Base-by-base conservation (phyloP, 208 protist species). In the Acanthamoeba triangularis region DNA sequence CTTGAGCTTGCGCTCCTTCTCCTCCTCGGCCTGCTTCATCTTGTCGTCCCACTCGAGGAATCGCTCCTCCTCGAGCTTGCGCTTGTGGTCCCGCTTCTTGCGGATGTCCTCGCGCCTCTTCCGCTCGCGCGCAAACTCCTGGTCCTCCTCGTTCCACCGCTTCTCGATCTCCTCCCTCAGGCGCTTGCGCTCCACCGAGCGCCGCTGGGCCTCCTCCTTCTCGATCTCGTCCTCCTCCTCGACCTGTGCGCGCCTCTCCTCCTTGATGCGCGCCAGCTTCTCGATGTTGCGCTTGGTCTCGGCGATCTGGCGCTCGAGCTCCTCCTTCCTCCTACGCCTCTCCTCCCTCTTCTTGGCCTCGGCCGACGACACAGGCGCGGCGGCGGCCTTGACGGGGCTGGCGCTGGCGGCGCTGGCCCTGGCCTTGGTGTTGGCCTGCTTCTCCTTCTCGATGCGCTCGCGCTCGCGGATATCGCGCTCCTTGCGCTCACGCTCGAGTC, bases 41-140 rank as follows among this genome's bases (percentile, higher is more conserved):
- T 76, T 76, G 67, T 76, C 67, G 67, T 76, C 67, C 67, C 67
- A 76, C 67, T 76, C 67, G 33, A 76, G n/a, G 67, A 76, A 76
- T 6, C 67, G 67, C 35, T 76, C 67, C 67, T 76, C 67, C 35
- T 76, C 67, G 67, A 76, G 67, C 35, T 76, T 76, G 33, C 67
- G n/a, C 67, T 76, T 76, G 67, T 76, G 67, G 35, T 76, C 67
- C 10, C 67, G 23, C 67, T 76, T 76, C 67, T 44, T 76, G 67
- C 67, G 67, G 67, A 76, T 76, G n/a, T 76, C 67, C 67, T 76
- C 67, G 67, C 67, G 67, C 33, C 67, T 10, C 67, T 76, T 76
- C 67, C 35, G 8, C 67, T 76, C 67, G 67, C 67, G 67, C 25
- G n/a, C 35, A 44, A 76, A 76, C 35, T 76, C 67, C 67, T 76